Base-by-base conservation (phyloP, 2,329 filamentous ascomycete species). In the Lachnellula hyalina region DNA sequence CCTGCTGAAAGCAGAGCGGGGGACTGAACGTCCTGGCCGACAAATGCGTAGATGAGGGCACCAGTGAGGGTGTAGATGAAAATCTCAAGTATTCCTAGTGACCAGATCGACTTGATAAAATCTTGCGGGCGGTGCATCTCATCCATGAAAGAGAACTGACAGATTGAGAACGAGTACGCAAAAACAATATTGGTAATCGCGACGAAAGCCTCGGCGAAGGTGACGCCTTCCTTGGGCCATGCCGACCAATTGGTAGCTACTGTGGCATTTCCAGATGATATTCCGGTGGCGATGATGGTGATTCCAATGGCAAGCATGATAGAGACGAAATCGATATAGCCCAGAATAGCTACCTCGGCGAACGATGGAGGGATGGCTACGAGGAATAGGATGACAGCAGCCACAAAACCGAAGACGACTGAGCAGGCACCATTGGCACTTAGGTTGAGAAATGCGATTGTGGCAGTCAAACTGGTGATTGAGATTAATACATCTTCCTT, bases 31-130 rank as follows among this genome's bases (percentile, higher is more conserved):
- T 73, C 67, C 5, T 70, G 68, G 9, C 84, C 83, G 3, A 77
- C 79, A 61, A 77, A 86, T 49, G 75, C 75, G 71, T 86, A 87
- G 58, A 86, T 80, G 3, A 86, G 72, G 2, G 77, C 72, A 1
- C 80, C 80, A 2, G 81, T 77, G 25, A 82, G 57, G 47, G 81
- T 74, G 68, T 87, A 86, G 54, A 85, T 74, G 32, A 70, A 67
- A 17, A 79, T 78, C 50, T 82, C 78, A 46, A 75, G 69, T 14
- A 71, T 67, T 60, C 83, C 79, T 1, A 83, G 74, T 19, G 81
- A 66, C 47, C 72, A 73, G 21, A 86, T 59, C 1, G 65, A 63
- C 41, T 67, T 67, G n/a, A 62, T 46, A 48, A 56, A 67, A 48
- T 67, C 63, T 32, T 57, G 56, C 69, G 28, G 81, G 72, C 57